Evolutionary conservation across 306 rosid species (phyloP).

Genomic region (Citrullus mucosospermus): DNA sequence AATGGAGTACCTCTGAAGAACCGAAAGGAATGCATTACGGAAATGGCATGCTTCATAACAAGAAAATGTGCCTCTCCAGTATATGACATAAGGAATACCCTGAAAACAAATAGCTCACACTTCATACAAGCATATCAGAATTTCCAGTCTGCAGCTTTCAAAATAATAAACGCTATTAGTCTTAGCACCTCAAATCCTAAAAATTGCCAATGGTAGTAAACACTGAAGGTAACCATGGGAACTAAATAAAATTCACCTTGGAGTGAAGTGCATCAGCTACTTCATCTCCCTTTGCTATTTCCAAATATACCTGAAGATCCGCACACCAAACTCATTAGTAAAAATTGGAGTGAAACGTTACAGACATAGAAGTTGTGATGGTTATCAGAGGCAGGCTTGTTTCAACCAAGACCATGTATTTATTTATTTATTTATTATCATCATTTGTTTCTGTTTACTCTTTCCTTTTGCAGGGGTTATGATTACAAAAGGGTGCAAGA

Average conservation of each 20-base stretch:
- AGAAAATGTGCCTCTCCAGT: slow-evolving; percentile 65
- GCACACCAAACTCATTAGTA: background rate
- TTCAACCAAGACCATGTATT: background rate
- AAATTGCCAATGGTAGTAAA: background rate
- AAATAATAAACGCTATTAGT: background rate
- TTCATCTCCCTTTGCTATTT: slow-evolving; percentile 65
- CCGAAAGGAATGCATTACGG: slow-evolving; percentile 74
- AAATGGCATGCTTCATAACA: slow-evolving; percentile 78
- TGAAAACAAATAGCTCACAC: slow-evolving; percentile 18
- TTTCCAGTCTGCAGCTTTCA: background rate
- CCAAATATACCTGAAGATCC: slow-evolving; percentile 71
- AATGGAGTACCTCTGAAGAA: slow-evolving; percentile 63
- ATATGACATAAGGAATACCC: slow-evolving; percentile 91
- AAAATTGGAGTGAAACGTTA: background rate
- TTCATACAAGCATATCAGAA: background rate
- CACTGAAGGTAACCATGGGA: background rate
- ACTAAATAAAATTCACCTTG: slow-evolving; percentile 44
- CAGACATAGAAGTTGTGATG: background rate
- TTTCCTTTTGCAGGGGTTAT: background rate
- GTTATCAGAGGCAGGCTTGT: background rate
- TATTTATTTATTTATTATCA: too few relatives aligned
- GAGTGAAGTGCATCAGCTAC: slow-evolving; percentile 62
- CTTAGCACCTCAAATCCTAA: background rate
- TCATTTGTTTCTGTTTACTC: background rate
- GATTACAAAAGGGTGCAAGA: background rate